phyloP scores from a whole-genome alignment of 495 filamentous ascomycete genomes.

The Apodospora peruviana region DNA sequence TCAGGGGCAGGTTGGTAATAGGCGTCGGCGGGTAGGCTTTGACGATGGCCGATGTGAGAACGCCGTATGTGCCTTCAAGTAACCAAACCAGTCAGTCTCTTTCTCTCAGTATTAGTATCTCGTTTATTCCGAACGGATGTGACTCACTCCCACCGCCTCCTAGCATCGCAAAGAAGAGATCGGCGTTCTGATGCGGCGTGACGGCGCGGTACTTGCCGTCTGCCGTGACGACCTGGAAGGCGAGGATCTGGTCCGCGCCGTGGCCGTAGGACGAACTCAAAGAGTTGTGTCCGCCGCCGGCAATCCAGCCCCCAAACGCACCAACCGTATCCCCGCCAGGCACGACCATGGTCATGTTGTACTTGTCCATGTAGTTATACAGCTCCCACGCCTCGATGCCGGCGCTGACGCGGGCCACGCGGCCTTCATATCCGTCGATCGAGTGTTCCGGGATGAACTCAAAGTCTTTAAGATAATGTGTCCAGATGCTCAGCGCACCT shows the following conservation, averaged over 20 bases:
- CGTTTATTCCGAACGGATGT: background rate
- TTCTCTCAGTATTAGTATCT: background rate
- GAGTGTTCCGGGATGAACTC: constrained; percentile 35
- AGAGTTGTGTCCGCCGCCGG: constrained; percentile 47
- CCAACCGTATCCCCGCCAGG: constrained; percentile 38
- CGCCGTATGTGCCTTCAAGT: constrained; percentile 44
- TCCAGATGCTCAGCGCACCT: constrained; percentile 54
- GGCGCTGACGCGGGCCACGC: constrained; percentile 35
- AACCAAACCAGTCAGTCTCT: constrained; percentile 4
- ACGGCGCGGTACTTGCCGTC: constrained; percentile 47
- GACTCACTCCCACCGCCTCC: constrained; percentile 39
- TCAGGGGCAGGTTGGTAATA: constrained; percentile 20
- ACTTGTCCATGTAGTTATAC: constrained; percentile 26
- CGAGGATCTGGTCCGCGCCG: constrained; percentile 44
- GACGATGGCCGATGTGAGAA: constrained; percentile 43
- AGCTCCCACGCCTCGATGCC: constrained; percentile 39
- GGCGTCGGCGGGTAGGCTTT: constrained; percentile 32
- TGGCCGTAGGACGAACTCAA: constrained; percentile 48
- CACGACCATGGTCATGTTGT: constrained; percentile 31
- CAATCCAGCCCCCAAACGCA: constrained; percentile 28
- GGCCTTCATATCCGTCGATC: constrained; percentile 30
- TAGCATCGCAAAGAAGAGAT: constrained; percentile 53
- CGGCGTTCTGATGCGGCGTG: constrained; percentile 38
- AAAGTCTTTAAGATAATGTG: constrained; percentile 44
- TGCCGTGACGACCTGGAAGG: constrained; percentile 48